Conservation (phyloP, 2,329 filamentous ascomycete species). For the Aaosphaeria arxii region DNA sequence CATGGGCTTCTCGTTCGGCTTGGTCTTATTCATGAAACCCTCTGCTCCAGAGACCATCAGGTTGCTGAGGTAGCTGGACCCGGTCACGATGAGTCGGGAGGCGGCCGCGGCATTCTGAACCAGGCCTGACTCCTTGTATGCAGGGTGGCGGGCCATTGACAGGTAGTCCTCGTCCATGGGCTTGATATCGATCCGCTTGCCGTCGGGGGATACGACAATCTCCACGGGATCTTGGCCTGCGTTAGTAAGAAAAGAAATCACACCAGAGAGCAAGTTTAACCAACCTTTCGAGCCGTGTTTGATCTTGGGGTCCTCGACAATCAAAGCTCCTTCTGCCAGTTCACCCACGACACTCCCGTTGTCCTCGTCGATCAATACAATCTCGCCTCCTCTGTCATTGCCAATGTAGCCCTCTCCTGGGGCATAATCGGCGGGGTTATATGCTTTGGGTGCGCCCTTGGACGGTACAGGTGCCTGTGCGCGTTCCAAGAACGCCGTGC, state of each 20-base stretch:
- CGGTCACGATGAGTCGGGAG: slow-evolving; percentile 88
- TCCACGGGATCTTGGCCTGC: slow-evolving; percentile 67
- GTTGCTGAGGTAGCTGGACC: slow-evolving; percentile 75
- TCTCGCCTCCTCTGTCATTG: slow-evolving; percentile 59
- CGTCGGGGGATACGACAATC: slow-evolving; percentile 69
- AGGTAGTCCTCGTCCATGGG: slow-evolving; percentile 70
- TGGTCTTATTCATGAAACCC: slow-evolving; percentile 74
- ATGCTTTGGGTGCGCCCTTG: slow-evolving; percentile 44
- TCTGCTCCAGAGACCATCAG: slow-evolving; percentile 75
- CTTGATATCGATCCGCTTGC: slow-evolving; percentile 65
- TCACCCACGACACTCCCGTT: slow-evolving; percentile 95
- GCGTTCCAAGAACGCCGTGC: slow-evolving; percentile 89
- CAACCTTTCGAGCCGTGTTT: slow-evolving; percentile 88
- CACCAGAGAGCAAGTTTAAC: slow-evolving; percentile 16
- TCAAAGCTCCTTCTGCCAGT: slow-evolving; percentile 74
- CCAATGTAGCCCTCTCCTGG: slow-evolving; percentile 75
- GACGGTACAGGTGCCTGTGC: slow-evolving; percentile 59
- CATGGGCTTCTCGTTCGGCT: slow-evolving; percentile 75
- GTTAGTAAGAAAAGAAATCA: slow-evolving; percentile 16
- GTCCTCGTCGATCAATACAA: slow-evolving; percentile 92
- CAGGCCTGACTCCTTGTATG: slow-evolving; percentile 83
- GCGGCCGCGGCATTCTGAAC: slow-evolving; percentile 85
- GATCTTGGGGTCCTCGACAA: slow-evolving; percentile 73
- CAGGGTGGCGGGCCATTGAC: slow-evolving; percentile 76
- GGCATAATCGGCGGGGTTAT: slow-evolving; percentile 79